A percentile compares a stretch with the other conserved stretches of the same genome.
These are phyloP conservation scores for Spathaspora girioi DNA, from an alignment of 805 yeast genomes.

Conservation along the genomic window DNA sequence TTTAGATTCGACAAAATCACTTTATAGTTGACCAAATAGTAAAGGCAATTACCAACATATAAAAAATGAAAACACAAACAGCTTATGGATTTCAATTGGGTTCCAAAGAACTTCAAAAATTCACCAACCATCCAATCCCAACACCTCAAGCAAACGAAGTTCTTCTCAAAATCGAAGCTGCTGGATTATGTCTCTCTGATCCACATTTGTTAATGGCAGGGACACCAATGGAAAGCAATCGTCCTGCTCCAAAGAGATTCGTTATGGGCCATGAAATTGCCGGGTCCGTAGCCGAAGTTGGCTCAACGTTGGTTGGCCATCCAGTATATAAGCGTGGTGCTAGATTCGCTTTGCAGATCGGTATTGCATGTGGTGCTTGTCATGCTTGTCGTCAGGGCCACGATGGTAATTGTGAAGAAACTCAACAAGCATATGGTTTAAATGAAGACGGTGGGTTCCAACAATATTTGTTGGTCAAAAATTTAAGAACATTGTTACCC, in stretches of 20 bases:
- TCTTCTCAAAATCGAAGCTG: constrained; percentile 38
- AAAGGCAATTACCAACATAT: not conserved
- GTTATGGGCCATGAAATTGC: constrained; percentile 47
- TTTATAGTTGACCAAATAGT: not conserved
- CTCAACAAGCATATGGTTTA: constrained; percentile 29
- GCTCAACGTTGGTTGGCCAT: constrained; percentile 19
- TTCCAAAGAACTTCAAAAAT: constrained; percentile 18
- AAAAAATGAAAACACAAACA: constrained; percentile 17
- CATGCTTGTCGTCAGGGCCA: constrained; percentile 29
- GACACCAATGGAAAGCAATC: constrained; percentile 11
- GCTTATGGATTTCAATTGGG: constrained; percentile 34
- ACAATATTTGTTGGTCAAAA: constrained; percentile 33
- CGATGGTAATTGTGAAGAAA: constrained; percentile 27
- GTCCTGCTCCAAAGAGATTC: constrained; percentile 20
- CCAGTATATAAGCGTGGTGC: constrained; percentile 24
- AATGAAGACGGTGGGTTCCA: constrained; percentile 40
- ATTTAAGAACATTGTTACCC: constrained; percentile 31
- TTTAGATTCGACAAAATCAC: no score
- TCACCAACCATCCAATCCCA: constrained; percentile 26
- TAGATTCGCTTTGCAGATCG: constrained; percentile 27
- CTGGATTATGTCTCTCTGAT: constrained; percentile 44
- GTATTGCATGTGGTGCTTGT: constrained; percentile 33
- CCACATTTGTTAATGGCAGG: constrained; percentile 28
- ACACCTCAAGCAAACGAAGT: constrained; percentile 26
- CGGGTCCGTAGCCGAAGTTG: constrained; percentile 32